Percentiles rank a stretch among this genome's conserved stretches.
Conservation (phyloP, 1,139 yeast genomes). For the Pneumocystis murina region DNA sequence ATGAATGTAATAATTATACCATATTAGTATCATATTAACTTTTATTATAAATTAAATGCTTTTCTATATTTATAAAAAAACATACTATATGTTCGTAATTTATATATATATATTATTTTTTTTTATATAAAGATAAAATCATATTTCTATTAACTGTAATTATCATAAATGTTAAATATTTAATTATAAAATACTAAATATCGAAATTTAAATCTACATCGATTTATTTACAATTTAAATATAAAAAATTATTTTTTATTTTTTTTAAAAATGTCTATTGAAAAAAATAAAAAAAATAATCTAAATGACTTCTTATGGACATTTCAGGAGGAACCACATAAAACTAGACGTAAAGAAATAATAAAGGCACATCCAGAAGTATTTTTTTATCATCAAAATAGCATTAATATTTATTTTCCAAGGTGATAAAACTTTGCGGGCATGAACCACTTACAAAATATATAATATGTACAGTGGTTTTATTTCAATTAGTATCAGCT, state of each 20-base stretch:
- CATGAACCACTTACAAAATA: conserved; percentile 77
- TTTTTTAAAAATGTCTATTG: neutral
- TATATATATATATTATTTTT: too few species aligned
- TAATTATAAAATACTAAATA: too few species aligned
- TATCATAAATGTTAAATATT: too few species aligned
- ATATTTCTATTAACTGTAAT: too few species aligned
- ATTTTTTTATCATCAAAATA: neutral
- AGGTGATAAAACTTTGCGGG: conserved; percentile 61
- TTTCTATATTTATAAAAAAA: too few species aligned
- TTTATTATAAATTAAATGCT: too few species aligned
- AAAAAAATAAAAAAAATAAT: neutral
- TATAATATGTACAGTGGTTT: conserved; percentile 49
- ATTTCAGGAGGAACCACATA: conserved; percentile 66
- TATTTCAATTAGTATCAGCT: conserved; percentile 49
- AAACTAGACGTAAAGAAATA: conserved; percentile 55
- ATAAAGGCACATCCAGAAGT: conserved; percentile 57
- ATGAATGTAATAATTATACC: too few species aligned
- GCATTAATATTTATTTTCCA: neutral
- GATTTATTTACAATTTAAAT: neutral
- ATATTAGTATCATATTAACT: too few species aligned
- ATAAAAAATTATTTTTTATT: neutral
- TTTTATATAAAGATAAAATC: too few species aligned
- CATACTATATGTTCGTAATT: too few species aligned
- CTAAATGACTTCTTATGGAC: conserved; percentile 65
- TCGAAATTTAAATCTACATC: too few species aligned